Percentiles rank a stretch among this genome's conserved stretches.
These are phyloP conservation scores for Fusarium floridanum DNA, from an alignment of 2,329 filamentous ascomycete genomes.

Conservation along the genomic window DNA sequence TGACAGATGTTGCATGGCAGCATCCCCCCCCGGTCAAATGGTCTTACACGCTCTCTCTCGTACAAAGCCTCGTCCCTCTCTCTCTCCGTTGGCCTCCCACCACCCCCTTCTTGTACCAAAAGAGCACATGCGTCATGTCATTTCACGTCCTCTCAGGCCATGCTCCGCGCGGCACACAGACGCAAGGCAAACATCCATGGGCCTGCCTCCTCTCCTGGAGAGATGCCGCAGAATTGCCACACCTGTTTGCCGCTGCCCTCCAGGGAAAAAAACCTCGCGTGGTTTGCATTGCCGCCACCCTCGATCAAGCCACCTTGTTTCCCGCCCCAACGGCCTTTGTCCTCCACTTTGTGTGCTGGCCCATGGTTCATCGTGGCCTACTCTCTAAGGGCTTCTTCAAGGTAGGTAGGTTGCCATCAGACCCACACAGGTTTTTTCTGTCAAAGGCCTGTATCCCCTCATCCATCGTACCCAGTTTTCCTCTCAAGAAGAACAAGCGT, in stretches of 20 bases:
- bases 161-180: slow-evolving; percentile 34
- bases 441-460: slow-evolving; percentile 15
- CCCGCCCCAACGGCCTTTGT: slow-evolving; percentile 15
- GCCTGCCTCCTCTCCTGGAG: not conserved
- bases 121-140: slow-evolving; percentile 32
- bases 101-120: slow-evolving; percentile 18
- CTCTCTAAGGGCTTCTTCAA: not conserved
- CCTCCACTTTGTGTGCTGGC: slow-evolving; percentile 11
- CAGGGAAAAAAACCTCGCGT: slow-evolving; percentile 1
- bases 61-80: slow-evolving; percentile 8
- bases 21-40: not conserved
- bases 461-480: slow-evolving; percentile 20
- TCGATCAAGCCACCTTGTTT: slow-evolving; percentile 18
- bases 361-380: slow-evolving; percentile 1
- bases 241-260: slow-evolving; percentile 19
- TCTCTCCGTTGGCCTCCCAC: not conserved
- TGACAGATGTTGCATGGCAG: slow-evolving; percentile 29
- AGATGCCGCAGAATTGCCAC: slow-evolving; percentile 16
- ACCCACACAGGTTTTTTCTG: not conserved
- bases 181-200: slow-evolving; percentile 34
- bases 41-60: not conserved
- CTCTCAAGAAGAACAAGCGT: not conserved
- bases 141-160: slow-evolving; percentile 35
- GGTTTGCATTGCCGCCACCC: slow-evolving; percentile 19
- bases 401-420: not conserved